Percentiles rank a stretch among this genome's conserved stretches.
Evolutionary conservation across 306 rosid species (phyloP).

Genomic region (Styphnolobium japonicum): DNA sequence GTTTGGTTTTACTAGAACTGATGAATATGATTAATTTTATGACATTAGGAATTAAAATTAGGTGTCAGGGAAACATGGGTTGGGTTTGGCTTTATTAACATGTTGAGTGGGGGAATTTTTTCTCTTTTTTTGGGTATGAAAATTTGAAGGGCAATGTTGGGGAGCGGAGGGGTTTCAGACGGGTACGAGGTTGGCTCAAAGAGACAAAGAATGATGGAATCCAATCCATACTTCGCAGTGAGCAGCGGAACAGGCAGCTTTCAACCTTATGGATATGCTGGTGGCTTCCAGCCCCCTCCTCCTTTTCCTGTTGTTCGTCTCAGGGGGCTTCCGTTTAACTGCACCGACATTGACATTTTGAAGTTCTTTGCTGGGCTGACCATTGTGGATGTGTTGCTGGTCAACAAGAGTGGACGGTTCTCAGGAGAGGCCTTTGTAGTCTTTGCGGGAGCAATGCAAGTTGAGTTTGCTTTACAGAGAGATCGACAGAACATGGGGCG

Average conservation of each 20-base stretch:
- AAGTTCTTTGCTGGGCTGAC: slow-evolving; percentile 96
- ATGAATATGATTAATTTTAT: slow-evolving; percentile 9
- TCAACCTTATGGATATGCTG: slow-evolving; percentile 30
- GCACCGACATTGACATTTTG: slow-evolving; percentile 88
- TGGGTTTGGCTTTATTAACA: slow-evolving; percentile 96
- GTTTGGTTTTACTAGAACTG: slow-evolving; percentile 10
- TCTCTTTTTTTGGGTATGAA: slow-evolving; percentile 71
- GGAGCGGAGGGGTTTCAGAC: slow-evolving; percentile 99
- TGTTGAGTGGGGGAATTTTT: slow-evolving; percentile 87
- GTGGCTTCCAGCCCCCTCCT: slow-evolving; percentile 37
- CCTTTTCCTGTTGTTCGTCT: slow-evolving; percentile 95
- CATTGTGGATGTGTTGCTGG: slow-evolving; percentile 92
- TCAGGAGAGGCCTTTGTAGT: slow-evolving; percentile 97
- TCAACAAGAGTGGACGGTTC: slow-evolving; percentile 93
- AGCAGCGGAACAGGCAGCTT: slow-evolving; percentile 70
- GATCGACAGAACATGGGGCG: slow-evolving; percentile 98
- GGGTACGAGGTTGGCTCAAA: slow-evolving; percentile 99
- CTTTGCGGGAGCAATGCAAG: slow-evolving; percentile 90
- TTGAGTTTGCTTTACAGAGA: slow-evolving; percentile 84
- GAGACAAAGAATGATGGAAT: slow-evolving; percentile 99
- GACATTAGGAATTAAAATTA: slow-evolving; percentile 40
- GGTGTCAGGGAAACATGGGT: slow-evolving; percentile 78
- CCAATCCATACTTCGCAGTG: slow-evolving; percentile 99
- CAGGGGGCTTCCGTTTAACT: slow-evolving; percentile 97
- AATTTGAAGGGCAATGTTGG: slow-evolving; percentile 99